Evolutionary conservation across 2,329 filamentous ascomycete genomes (phyloP).

Genomic region (Cladosporium sp.): DNA sequence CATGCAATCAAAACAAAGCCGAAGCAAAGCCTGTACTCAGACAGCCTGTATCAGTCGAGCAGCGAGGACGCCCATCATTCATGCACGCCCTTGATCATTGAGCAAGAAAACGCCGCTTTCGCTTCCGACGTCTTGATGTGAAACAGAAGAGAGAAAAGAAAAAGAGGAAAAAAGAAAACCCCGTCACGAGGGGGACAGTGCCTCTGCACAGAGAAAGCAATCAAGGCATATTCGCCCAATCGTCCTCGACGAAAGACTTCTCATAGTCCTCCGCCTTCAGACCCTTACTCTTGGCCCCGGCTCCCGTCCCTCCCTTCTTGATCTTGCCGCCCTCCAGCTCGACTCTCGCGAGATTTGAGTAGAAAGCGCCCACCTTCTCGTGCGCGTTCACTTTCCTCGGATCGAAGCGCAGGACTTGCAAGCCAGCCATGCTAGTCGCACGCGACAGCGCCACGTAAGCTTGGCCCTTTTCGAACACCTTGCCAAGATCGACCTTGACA

Average conservation of each 20-base stretch:
- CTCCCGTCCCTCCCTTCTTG: neutral
- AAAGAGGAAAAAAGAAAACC: no score
- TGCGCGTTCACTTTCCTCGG: conserved; percentile 92
- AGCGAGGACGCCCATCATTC: no score
- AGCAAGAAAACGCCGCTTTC: no score
- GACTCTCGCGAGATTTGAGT: conserved; percentile 73
- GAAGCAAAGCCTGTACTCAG: no score
- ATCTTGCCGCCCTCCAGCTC: conserved; percentile 39
- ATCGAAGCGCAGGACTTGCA: conserved; percentile 87
- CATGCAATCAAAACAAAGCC: no score
- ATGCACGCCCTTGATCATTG: no score
- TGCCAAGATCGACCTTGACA: conserved; percentile 89
- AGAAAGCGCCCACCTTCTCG: conserved; percentile 79
- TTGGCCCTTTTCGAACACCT: conserved; percentile 94
- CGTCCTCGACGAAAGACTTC: conserved; percentile 17
- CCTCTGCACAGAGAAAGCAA: no score
- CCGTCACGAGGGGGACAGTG: no score
- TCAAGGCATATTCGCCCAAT: conserved; percentile 11
- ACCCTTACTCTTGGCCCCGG: neutral
- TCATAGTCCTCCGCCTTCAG: conserved; percentile 20
- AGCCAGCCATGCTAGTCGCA: conserved; percentile 78
- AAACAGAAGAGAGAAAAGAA: no score
- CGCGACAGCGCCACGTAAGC: conserved; percentile 95
- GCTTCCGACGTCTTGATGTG: no score
- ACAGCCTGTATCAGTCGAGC: no score